Evolutionary conservation across 2,329 filamentous ascomycete species (phyloP).

Genomic region (Fusarium heterosporum): DNA sequence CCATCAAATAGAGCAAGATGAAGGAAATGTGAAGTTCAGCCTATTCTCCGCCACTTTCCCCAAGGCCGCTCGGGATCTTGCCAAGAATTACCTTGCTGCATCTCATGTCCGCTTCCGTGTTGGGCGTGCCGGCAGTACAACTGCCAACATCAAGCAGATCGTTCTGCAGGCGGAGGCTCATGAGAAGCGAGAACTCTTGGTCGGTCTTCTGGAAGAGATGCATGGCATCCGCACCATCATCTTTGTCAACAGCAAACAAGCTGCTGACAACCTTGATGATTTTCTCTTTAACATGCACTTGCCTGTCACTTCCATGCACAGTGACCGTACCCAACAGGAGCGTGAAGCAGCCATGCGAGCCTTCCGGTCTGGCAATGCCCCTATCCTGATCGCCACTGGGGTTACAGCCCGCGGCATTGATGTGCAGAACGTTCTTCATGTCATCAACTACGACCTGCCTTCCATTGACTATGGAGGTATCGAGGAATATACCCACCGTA

Average conservation of each 20-base stretch:
- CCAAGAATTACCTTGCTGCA: constrained; percentile 77
- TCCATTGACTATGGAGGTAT: constrained; percentile 82
- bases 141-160: constrained; percentile 84
- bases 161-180: constrained; percentile 74
- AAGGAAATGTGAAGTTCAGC: constrained; percentile 75
- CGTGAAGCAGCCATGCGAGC: constrained; percentile 91
- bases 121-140: constrained; percentile 85
- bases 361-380: constrained; percentile 79
- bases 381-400: constrained; percentile 87
- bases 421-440: constrained; percentile 85
- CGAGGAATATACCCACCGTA: constrained; percentile 92
- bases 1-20: constrained; percentile 73
- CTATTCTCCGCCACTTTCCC: constrained; percentile 98
- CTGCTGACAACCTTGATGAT: constrained; percentile 87
- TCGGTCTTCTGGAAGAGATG: constrained; percentile 77
- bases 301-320: constrained; percentile 89
- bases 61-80: constrained; percentile 79
- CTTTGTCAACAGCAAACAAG: constrained; percentile 85
- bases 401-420: constrained; percentile 91
- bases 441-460: constrained; percentile 94
- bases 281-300: constrained; percentile 83
- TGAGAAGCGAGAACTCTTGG: constrained; percentile 76
- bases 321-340: constrained; percentile 87
- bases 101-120: constrained; percentile 85
- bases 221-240: constrained; percentile 84